phyloP scores from a whole-genome alignment of 441 rosid species.

The Erysimum cheiri region DNA sequence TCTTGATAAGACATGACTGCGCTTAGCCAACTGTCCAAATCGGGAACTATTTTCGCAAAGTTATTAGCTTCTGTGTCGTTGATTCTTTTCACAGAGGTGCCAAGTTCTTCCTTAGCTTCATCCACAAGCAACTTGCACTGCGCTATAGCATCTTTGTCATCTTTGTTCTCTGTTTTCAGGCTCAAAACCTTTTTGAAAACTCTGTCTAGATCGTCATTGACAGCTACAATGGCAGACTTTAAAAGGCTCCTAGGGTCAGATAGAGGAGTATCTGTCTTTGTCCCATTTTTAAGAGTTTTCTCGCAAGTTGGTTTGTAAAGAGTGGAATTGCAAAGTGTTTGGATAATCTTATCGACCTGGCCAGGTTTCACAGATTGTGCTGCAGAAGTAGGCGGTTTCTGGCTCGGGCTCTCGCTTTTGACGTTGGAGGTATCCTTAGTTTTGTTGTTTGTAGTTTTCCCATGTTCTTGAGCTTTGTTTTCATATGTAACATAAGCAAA shows the following conservation, averaged over 20 bases:
- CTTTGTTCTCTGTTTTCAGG: constrained; percentile 45
- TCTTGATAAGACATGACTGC: constrained; percentile 80
- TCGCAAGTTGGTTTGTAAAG: constrained; percentile 55
- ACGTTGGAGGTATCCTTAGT: background rate
- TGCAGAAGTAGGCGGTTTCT: constrained; percentile 32
- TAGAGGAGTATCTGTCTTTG: constrained; percentile 36
- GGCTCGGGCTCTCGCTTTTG: constrained; percentile 24
- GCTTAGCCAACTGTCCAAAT: constrained; percentile 67
- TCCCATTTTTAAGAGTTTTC: constrained; percentile 47
- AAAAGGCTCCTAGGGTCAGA: constrained; percentile 57
- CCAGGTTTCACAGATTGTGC: constrained; percentile 29
- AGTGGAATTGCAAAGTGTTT: constrained; percentile 55
- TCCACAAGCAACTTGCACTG: constrained; percentile 58
- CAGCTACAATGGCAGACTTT: constrained; percentile 54
- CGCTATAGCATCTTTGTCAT: constrained; percentile 60
- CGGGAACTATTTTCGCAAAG: constrained; percentile 40
- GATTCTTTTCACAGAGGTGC: constrained; percentile 37
- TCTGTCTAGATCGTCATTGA: constrained; percentile 46
- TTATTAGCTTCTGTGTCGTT: constrained; percentile 37
- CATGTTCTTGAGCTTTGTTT: constrained; percentile 40
- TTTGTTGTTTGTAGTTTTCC: constrained; percentile 27
- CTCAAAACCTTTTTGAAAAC: constrained; percentile 46
- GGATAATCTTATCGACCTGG: constrained; percentile 48
- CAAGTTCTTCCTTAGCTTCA: constrained; percentile 60
- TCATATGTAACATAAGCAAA: constrained; percentile 43